Evolutionary conservation across 176 grass and related monocot genomes (phyloP).

Genomic region (Typha latifolia): DNA sequence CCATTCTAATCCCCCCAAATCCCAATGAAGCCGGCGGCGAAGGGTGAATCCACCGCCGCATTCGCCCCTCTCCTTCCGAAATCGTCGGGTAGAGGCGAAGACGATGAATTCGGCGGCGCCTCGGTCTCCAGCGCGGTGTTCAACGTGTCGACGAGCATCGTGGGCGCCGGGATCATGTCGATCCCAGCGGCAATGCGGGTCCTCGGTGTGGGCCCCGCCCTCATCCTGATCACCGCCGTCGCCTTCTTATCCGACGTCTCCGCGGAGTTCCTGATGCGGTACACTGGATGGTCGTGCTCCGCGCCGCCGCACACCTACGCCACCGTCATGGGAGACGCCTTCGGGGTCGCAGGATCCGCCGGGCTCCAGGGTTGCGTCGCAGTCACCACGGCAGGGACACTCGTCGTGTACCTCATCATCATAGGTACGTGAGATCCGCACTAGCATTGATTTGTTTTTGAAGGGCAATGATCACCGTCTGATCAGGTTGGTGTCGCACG

Average conservation of each 20-base stretch:
- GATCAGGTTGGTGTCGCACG: not conserved
- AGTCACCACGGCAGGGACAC: constrained; percentile 52
- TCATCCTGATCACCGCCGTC: constrained; percentile 34
- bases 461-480: not conserved
- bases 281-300: constrained; percentile 30
- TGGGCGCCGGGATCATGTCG: constrained; percentile 97
- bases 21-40: constrained; percentile 11
- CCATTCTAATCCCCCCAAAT: not conserved
- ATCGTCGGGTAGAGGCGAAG: not conserved
- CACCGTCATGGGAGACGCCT: constrained; percentile 55
- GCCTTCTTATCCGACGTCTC: constrained; percentile 53
- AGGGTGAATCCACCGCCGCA: not conserved
- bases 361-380: constrained; percentile 49
- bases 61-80: constrained; percentile 47
- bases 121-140: constrained; percentile 68
- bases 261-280: constrained; percentile 68
- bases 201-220: constrained; percentile 55
- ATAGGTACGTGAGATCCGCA: constrained; percentile 38
- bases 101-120: constrained; percentile 3
- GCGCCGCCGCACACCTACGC: constrained; percentile 38
- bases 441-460: not conserved
- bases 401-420: constrained; percentile 90
- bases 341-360: constrained; percentile 46
- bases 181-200: constrained; percentile 82
- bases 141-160: constrained; percentile 84